Conservation (phyloP, 2,329 filamentous ascomycete genomes). For the Trichoderma gracile region DNA sequence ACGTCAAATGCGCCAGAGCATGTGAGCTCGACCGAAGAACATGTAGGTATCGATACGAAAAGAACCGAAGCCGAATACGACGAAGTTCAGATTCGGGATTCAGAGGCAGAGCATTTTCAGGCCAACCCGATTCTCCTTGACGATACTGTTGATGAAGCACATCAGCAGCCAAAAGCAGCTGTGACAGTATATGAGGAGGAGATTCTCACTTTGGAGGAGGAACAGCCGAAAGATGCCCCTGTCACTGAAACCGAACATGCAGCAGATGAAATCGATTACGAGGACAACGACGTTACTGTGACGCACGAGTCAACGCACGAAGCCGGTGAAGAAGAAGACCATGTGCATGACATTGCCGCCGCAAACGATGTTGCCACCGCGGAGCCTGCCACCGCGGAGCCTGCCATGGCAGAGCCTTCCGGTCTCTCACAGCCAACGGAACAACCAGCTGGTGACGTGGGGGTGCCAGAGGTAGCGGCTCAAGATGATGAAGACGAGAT, state of each 20-base stretch:
- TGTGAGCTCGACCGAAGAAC: constrained; percentile 4
- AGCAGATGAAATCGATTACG: constrained; percentile 21
- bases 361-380: not conserved
- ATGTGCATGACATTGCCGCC: not conserved
- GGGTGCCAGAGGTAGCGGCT: not conserved
- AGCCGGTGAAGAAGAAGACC: not conserved
- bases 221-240: constrained; percentile 1
- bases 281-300: constrained; percentile 14
- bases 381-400: not conserved
- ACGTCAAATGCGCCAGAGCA: not conserved
- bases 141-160: not conserved
- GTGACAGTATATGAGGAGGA: not conserved
- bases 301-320: not conserved
- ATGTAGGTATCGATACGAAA: constrained; percentile 4
- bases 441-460: not conserved
- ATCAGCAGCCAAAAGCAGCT: not conserved
- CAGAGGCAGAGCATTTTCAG: constrained; percentile 1
- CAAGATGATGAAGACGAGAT: constrained; percentile 28
- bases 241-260: not conserved
- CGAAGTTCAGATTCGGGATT: not conserved
- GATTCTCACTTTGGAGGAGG: constrained; percentile 1
- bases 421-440: not conserved
- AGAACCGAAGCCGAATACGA: not conserved
- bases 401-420: not conserved
- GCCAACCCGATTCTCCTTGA: constrained; percentile 24